Base-by-base conservation (phyloP, 2,329 filamentous ascomycete genomes). In the Beauveria rudraprayagi region DNA sequence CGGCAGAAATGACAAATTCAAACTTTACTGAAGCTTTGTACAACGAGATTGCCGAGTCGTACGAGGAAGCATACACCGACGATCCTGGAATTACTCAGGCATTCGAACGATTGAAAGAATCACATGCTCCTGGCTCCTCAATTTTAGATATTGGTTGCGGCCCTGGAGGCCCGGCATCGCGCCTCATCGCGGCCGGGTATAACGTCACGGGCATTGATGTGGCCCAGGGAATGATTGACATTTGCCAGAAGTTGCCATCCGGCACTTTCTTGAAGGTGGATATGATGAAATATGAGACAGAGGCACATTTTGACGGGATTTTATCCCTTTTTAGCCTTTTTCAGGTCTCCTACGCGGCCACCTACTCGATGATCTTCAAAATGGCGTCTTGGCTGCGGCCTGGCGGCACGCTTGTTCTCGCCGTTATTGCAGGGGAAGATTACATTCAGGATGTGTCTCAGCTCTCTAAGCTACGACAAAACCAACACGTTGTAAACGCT, bases 101-200 rank as follows among this genome's bases (percentile, higher is more conserved):
- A 10, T 8, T 53, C 1, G 14, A 40, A 2, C 26, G 19, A 3
- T 14, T 53, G 10, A n/a, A 16, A 24, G 34, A 40, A 16, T 41
- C 34, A 3, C 46, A 57, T 19, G 34, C 11, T 1, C 2, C 46
- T 16, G 53, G 60, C 11, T 37, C 46, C 6, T 53, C 53, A 2
- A 30, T 61, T 9, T n/a, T 62, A 19, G 61, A 62, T 28, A 9
- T 62, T 10, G 61, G 56, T 17, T 62, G 56, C 24, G 56, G 61
- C 10, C 56, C 50, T 24, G 56, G 56, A 30, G 51, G 56, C 2
- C 61, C 61, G 37, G 61, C 56, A 14, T 56, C 61, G 11, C 51
- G 46, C 17, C 19, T 62, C 10, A 46, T 52, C 2, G n/a, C 44
- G 10, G 19, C 26, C 7, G 61, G 56, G 16, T 62, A 47, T 30